phyloP scores from a whole-genome alignment of 1,284 basidiomycete genomes.

The Marasmius tenuissimus region DNA sequence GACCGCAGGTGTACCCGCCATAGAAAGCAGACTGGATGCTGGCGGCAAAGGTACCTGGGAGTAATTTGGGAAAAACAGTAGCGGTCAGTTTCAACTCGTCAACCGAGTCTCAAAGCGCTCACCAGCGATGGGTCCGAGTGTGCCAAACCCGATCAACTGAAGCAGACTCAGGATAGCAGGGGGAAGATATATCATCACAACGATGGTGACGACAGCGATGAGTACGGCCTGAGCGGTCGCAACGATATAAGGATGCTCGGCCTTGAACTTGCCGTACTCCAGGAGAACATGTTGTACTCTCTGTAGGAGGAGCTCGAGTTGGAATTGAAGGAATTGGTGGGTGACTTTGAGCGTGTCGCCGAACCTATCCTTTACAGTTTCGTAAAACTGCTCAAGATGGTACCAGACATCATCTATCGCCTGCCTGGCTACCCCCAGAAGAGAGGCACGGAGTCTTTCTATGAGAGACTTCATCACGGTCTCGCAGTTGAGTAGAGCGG shows the following conservation, averaged over 20 bases:
- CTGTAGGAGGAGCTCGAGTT: neutral
- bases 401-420: too few relatives aligned
- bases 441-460: too few relatives aligned
- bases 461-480: too few relatives aligned
- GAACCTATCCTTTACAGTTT: too few relatives aligned
- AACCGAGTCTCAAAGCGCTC: neutral
- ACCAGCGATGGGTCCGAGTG: constrained; percentile 5
- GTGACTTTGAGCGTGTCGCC: neutral
- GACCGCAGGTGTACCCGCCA: neutral
- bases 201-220: neutral
- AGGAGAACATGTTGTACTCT: neutral
- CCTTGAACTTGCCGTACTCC: constrained; percentile 1
- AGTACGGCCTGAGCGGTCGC: neutral
- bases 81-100: neutral
- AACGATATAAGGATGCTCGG: constrained; percentile 6
- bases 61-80: neutral
- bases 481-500: too few relatives aligned
- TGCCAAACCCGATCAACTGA: neutral
- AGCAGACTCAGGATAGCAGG: neutral
- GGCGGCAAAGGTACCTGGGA: constrained; percentile 6
- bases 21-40: constrained; percentile 4
- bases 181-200: neutral
- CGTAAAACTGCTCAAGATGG: too few relatives aligned
- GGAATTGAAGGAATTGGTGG: neutral
- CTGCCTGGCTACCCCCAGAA: too few relatives aligned